These are phyloP conservation scores for Trichosporon asahii DNA, from an alignment of 1,284 basidiomycete species.

Conservation along the genomic window DNA sequence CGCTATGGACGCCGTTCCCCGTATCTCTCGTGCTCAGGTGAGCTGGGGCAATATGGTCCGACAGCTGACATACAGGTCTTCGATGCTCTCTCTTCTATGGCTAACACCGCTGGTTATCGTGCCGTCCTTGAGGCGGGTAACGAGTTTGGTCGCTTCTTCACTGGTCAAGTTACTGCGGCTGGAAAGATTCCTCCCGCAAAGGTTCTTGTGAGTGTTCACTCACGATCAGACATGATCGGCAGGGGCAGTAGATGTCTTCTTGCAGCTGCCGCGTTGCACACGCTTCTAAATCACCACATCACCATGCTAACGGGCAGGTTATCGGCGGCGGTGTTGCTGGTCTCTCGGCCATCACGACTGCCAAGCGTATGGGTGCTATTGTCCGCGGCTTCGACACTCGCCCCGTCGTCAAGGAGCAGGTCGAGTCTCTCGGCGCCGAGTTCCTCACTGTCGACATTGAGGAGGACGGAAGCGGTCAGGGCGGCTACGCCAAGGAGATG, in stretches of 20 bases:
- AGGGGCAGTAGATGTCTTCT: background rate
- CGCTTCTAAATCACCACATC: background rate
- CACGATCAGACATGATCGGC: background rate
- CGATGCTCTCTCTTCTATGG: slow-evolving; percentile 84
- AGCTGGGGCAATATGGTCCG: background rate
- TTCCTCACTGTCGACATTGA: slow-evolving; percentile 72
- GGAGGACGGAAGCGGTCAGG: slow-evolving; percentile 72
- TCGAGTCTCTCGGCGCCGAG: slow-evolving; percentile 79
- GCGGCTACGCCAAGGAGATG: slow-evolving; percentile 86
- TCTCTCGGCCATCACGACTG: slow-evolving; percentile 76
- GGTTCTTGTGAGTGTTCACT: slow-evolving; percentile 57
- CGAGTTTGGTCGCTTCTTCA: slow-evolving; percentile 78
- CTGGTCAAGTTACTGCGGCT: slow-evolving; percentile 81
- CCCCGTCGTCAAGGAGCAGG: slow-evolving; percentile 75
- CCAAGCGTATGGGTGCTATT: slow-evolving; percentile 71
- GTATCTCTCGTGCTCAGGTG: slow-evolving; percentile 78
- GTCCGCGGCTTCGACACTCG: slow-evolving; percentile 81
- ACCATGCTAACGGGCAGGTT: slow-evolving; percentile 41
- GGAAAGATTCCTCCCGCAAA: slow-evolving; percentile 75
- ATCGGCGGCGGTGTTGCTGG: slow-evolving; percentile 84
- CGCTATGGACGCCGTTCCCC: slow-evolving; percentile 81
- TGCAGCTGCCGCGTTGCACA: background rate
- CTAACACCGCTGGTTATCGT: slow-evolving; percentile 81
- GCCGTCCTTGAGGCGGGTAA: slow-evolving; percentile 81
- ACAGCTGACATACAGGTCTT: slow-evolving; percentile 60